Conservation (phyloP, 2,329 filamentous ascomycete species). For the Fusarium sp. region DNA sequence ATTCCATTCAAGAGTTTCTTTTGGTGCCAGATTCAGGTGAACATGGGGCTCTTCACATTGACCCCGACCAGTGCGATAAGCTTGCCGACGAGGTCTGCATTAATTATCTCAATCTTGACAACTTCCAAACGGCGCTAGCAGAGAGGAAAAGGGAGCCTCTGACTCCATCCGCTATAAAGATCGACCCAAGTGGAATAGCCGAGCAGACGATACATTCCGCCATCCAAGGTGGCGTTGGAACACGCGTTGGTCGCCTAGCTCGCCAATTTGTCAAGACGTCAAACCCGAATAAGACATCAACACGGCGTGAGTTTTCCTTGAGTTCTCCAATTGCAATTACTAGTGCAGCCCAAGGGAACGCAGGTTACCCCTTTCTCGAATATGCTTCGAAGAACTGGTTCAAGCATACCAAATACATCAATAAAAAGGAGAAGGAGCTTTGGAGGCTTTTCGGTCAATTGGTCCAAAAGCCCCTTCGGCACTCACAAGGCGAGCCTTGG, state of each 20-base stretch:
- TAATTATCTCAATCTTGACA: conserved; percentile 9
- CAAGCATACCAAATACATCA: background rate
- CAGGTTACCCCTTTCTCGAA: background rate
- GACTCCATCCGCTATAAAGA: background rate
- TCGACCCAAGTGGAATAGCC: background rate
- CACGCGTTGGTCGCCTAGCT: background rate
- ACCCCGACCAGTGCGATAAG: background rate
- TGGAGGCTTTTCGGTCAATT: background rate
- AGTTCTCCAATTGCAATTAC: fast-evolving
- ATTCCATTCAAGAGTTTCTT: conserved; percentile 23
- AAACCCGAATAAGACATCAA: fast-evolving
- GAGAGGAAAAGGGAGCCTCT: background rate
- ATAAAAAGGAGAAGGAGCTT: fast-evolving
- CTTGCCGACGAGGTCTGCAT: background rate
- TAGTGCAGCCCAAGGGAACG: fast-evolving
- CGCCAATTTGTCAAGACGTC: background rate
- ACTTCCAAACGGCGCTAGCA: background rate
- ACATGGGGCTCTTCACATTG: background rate
- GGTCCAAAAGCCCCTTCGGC: background rate
- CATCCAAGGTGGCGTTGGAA: background rate
- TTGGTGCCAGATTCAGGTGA: fast-evolving
- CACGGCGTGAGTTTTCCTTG: fast-evolving
- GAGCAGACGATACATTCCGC: background rate
- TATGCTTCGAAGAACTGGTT: background rate
- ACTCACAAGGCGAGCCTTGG: background rate